Evolutionary conservation across 2,329 filamentous ascomycete species (phyloP), one percentile per base, ranked within the genome.

Genomic region (Corinectria fuckeliana): DNA sequence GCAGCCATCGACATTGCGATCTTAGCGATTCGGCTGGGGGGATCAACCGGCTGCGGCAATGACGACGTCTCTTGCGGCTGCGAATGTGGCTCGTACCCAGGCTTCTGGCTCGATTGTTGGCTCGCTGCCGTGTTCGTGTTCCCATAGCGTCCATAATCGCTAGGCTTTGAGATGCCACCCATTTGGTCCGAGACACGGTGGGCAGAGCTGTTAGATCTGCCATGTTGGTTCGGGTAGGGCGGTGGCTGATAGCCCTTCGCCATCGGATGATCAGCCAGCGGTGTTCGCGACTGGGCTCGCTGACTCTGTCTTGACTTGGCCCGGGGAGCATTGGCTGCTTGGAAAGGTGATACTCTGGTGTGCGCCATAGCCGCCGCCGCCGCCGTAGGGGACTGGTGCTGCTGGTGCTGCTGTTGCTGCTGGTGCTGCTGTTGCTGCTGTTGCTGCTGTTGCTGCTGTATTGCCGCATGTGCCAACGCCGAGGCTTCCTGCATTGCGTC

Each of bases 281-380:
- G 71, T 20, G 74, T 73, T 14, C 65, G 71, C 5, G 61, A 72
- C 52, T 75, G 72, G 1, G 69, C 58, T 39, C 73, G 72, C n/a
- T 76, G 75, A 2, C 72, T 69, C 42, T 76, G 74, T 50, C 73
- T 68, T 11, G 78, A 78, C 56, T 71, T 71, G 10, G 72, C 65
- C 21, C 70, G 68, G 50, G 73, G 58, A 21, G 62, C 58, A 32
- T 63, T 57, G 42, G 58, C 52, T 30, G 69, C 60, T 58, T 74
- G 71, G 26, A 73, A 72, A 0, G 74, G 72, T 14, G 76, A 77
- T 26, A 66, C 67, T 34, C 71, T 73, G 8, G 69, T 66, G 2
- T 70, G 68, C 0, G 73, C 58, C 39, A 71, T 64, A 70, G 75
- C 62, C 63, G 72, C 62, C 68, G 77, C 49, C 2, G 68, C 50